Percentiles rank a stretch among this genome's conserved stretches.
These are phyloP conservation scores for Zygoascus hellenicus DNA, from an alignment of 1,139 yeast genomes.

Conservation along the genomic window DNA sequence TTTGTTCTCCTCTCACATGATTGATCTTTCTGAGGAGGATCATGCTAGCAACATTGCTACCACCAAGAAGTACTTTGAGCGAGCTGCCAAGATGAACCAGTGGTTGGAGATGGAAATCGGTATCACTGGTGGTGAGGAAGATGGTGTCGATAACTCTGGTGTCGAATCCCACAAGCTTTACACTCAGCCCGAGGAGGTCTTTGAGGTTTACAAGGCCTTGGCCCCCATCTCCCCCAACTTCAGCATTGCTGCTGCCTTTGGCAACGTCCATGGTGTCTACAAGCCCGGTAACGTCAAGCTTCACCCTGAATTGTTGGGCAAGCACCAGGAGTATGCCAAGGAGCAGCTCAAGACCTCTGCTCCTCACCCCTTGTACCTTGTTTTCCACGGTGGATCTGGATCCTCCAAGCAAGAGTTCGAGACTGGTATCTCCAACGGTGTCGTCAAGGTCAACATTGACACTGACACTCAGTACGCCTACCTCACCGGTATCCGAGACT, in stretches of 20 bases:
- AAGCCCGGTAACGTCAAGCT: conserved; percentile 97
- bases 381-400: conserved; percentile 99
- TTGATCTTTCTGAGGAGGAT: conserved; percentile 94
- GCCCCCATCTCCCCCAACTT: conserved; percentile 93
- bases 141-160: conserved; percentile 98
- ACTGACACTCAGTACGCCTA: conserved; percentile 99
- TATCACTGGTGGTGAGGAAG: conserved; percentile 99
- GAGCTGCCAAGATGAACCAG: conserved; percentile 92
- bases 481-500: conserved; percentile 95
- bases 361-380: conserved; percentile 84
- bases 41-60: conserved; percentile 94
- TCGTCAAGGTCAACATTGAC: conserved; percentile 97
- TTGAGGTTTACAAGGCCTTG: conserved; percentile 82
- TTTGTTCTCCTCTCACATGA: conserved; percentile 97
- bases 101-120: conserved; percentile 99
- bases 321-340: conserved; percentile 81
- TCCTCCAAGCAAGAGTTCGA: conserved; percentile 88
- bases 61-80: conserved; percentile 91
- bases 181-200: conserved; percentile 96
- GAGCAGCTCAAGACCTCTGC: conserved; percentile 51
- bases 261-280: conserved; percentile 99
- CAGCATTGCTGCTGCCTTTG: conserved; percentile 99
- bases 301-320: conserved; percentile 90
- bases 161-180: conserved; percentile 82
- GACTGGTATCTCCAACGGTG: conserved; percentile 88